phyloP scores from a whole-genome alignment of 2,329 filamentous ascomycete species.

The Botrytis tulipae region DNA sequence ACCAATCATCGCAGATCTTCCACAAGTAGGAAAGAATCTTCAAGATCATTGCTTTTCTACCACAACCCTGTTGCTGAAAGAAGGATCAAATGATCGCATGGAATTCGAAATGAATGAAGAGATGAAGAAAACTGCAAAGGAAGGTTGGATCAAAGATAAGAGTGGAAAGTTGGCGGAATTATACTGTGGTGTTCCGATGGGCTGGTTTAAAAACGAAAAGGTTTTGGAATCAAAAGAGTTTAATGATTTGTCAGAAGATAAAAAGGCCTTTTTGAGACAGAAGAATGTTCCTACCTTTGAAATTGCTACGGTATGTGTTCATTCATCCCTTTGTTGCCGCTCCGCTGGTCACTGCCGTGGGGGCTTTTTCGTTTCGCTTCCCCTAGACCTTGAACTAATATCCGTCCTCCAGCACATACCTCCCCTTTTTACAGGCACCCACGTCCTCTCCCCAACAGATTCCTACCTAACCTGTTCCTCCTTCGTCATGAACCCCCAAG shows the following conservation, averaged over 20 bases:
- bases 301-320: neutral
- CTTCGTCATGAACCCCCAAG: slow-evolving; percentile 55
- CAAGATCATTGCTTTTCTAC: slow-evolving; percentile 45
- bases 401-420: slow-evolving; percentile 25
- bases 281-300: slow-evolving; percentile 5
- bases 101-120: slow-evolving; percentile 46
- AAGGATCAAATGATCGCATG: slow-evolving; percentile 12
- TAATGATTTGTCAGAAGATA: neutral
- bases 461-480: slow-evolving; percentile 47
- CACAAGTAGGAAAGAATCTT: slow-evolving; percentile 64
- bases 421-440: slow-evolving; percentile 40
- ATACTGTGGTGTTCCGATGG: slow-evolving; percentile 11
- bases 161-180: slow-evolving; percentile 1
- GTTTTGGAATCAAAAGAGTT: slow-evolving; percentile 5
- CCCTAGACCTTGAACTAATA: neutral
- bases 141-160: neutral
- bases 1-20: slow-evolving; percentile 53
- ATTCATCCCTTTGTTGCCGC: neutral
- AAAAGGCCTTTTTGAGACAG: neutral
- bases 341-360: neutral
- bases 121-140: slow-evolving; percentile 29
- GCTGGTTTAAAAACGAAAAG: neutral
- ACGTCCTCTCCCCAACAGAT: slow-evolving; percentile 38
- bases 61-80: slow-evolving; percentile 41
- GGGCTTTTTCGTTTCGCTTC: neutral